Conservation (phyloP, 176 grass and related monocot species). For the Leersia perrieri region DNA sequence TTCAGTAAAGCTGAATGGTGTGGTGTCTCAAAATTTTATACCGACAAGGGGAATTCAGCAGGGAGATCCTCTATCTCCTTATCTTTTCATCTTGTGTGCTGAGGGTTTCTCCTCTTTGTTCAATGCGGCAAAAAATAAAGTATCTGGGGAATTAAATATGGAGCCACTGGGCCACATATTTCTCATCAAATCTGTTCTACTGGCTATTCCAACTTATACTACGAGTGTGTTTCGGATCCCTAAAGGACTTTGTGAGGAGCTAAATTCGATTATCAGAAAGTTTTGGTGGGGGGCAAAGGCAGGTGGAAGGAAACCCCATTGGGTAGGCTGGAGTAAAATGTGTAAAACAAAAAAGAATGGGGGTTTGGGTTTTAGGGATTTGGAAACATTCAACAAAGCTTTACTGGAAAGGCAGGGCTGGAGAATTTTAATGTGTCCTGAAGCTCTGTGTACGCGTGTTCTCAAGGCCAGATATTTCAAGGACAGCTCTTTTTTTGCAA, state of each 20-base stretch:
- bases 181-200: not conserved
- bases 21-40: no score
- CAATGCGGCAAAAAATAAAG: no score
- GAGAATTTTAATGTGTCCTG: not conserved
- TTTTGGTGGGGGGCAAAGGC: not conserved
- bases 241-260: accelerated
- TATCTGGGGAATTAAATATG: no score
- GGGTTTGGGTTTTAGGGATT: no score
- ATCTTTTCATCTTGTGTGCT: not conserved
- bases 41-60: not conserved
- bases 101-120: no score
- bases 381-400: accelerated
- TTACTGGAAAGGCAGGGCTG: no score
- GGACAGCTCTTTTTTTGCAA: not conserved
- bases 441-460: no score
- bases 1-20: no score
- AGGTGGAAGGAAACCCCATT: not conserved
- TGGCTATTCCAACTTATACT: not conserved
- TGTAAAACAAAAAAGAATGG: no score
- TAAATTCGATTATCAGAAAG: not conserved
- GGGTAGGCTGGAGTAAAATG: no score
- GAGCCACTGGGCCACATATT: no score
- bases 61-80: not conserved
- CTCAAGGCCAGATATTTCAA: not conserved
- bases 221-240: no score